Conservation (phyloP, 2,329 filamentous ascomycete species). For the Xylaria multiplex region DNA sequence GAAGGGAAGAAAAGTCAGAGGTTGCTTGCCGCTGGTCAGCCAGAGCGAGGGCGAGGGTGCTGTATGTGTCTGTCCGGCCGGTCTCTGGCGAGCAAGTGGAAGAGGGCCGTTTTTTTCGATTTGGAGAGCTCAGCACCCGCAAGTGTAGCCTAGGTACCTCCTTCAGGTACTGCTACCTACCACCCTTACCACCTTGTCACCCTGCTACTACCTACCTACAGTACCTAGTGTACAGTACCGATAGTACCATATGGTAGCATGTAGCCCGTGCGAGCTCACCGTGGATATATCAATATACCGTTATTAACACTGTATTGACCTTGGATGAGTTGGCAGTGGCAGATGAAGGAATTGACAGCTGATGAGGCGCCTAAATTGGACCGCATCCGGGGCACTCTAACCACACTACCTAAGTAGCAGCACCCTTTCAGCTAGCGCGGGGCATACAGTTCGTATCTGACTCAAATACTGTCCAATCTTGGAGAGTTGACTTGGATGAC, state of each 20-base stretch:
- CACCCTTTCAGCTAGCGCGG: constrained; percentile 38
- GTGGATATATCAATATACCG: background rate
- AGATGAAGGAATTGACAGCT: constrained; percentile 14
- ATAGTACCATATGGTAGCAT: background rate
- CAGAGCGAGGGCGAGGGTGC: constrained; percentile 19
- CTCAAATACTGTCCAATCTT: constrained; percentile 11
- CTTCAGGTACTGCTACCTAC: background rate
- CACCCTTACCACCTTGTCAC: too few species aligned
- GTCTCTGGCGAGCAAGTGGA: constrained; percentile 8
- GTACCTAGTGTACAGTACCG: too few species aligned
- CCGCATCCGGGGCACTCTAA: constrained; percentile 33
- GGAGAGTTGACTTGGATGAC: constrained; percentile 1
- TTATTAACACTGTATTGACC: constrained; percentile 1
- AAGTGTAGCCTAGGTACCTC: too few species aligned
- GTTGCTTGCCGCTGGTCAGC: constrained; percentile 32
- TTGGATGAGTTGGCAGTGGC: background rate
- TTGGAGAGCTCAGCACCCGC: constrained; percentile 20
- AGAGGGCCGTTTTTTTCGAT: constrained; percentile 40
- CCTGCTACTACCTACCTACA: too few species aligned
- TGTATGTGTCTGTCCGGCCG: constrained; percentile 20
- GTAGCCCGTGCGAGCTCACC: background rate
- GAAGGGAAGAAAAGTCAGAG: constrained; percentile 35
- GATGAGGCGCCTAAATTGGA: constrained; percentile 37
- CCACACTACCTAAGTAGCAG: too few species aligned
- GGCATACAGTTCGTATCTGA: constrained; percentile 36